phyloP scores from a whole-genome alignment of 2,329 filamentous ascomycete genomes.

The Pseudocercospora fijiensis region DNA sequence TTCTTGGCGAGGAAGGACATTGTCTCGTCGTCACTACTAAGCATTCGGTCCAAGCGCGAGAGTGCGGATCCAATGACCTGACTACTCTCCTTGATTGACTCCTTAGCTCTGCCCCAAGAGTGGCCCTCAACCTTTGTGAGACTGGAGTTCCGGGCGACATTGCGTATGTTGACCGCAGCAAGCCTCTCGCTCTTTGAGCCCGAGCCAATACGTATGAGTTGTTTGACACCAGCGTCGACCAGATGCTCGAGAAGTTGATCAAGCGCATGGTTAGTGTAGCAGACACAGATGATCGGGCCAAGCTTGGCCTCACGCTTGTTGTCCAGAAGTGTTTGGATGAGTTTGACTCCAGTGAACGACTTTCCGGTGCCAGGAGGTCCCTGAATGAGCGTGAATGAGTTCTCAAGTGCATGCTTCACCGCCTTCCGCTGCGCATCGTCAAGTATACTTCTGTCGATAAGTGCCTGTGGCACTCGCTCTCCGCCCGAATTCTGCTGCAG shows the following conservation, averaged over 20 bases:
- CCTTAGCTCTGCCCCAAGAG: slow-evolving; percentile 23
- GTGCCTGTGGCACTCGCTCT: slow-evolving; percentile 15
- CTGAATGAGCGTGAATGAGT: slow-evolving; percentile 62
- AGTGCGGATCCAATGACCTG: slow-evolving; percentile 24
- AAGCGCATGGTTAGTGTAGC: slow-evolving; percentile 56
- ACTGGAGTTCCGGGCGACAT: slow-evolving; percentile 34
- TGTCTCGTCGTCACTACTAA: slow-evolving; percentile 3
- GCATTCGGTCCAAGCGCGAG: neutral
- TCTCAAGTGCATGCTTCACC: slow-evolving; percentile 55
- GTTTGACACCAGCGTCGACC: slow-evolving; percentile 50
- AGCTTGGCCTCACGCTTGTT: slow-evolving; percentile 56
- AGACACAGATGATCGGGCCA: slow-evolving; percentile 54
- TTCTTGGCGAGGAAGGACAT: slow-evolving; percentile 11
- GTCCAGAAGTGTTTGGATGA: slow-evolving; percentile 57
- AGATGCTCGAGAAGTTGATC: slow-evolving; percentile 63
- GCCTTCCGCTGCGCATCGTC: slow-evolving; percentile 59
- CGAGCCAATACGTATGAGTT: slow-evolving; percentile 63
- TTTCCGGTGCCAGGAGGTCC: slow-evolving; percentile 76
- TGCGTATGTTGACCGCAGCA: slow-evolving; percentile 51
- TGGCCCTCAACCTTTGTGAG: slow-evolving; percentile 47
- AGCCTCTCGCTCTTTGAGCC: slow-evolving; percentile 57
- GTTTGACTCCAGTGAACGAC: slow-evolving; percentile 67
- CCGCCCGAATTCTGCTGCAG: slow-evolving; percentile 13
- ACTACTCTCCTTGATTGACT: slow-evolving; percentile 24
- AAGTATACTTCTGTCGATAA: slow-evolving; percentile 41